Evolutionary conservation across 202 grass and related monocot species (phyloP), one percentile per base, ranked within the genome.

Genomic region (Sporobolus alterniflorus): DNA sequence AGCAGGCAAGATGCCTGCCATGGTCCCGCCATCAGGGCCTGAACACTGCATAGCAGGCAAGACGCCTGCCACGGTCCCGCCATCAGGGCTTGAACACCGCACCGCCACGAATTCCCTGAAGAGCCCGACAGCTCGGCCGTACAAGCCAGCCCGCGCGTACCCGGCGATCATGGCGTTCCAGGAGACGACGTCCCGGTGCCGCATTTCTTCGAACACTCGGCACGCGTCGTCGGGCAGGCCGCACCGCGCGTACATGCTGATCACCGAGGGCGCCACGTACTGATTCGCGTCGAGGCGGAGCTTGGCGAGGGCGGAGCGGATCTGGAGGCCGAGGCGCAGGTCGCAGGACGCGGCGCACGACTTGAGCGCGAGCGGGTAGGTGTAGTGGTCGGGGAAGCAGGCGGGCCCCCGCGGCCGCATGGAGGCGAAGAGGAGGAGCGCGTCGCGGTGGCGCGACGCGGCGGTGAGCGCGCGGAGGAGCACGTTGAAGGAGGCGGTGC

Each of bases 161-260:
- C 88, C 92, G 3, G 87, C 79, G 76, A 94, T 94, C 79, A 94
- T 92, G 31, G 83, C 75, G 64, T 94, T 97, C 94, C 92, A 97
- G 8, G 92, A 91, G 28, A 97, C 86, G 25, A 94, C 77, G 40
- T 97, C 90, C 60, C 77, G 64, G 69, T 64, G 62, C 36, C 21
- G 78, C 92, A 97, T 92, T 94, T 78, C 84, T 5, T 75, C 88
- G 64, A 98, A 94, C 80, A 94, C 25, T 18, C 47, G 67, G 60
- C 83, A 89, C 9, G 92, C 92, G 42, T 93, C 84, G 6, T 72
- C 48, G 1, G 77, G 75, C 14, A 32, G 18, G 40, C 90, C 81
- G 15, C 92, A 98, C 26, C 83, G 77, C 1, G 83, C 73, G 51
- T 94, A 97, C 90, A 94, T 78, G 68, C 34, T 86, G 82, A 97